Evolutionary conservation across 2,329 filamentous ascomycete species (phyloP).

Genomic region (Penicillium sp.): DNA sequence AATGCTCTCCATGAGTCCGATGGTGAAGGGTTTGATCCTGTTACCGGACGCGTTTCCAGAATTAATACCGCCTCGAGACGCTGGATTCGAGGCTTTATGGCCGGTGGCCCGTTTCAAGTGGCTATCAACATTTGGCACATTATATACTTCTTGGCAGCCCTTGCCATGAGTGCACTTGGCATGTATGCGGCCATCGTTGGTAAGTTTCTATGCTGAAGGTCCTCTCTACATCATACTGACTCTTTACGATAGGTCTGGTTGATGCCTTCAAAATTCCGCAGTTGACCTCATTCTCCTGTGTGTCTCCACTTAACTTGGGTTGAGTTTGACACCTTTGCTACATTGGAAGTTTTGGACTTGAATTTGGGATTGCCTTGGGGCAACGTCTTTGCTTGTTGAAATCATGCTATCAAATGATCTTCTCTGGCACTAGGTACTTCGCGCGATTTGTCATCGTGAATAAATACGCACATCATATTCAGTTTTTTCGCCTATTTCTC

Average conservation of each 20-base stretch:
- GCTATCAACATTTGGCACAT: conserved; percentile 37
- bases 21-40: conserved; percentile 35
- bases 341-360: background rate
- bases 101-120: conserved; percentile 30
- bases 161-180: conserved; percentile 35
- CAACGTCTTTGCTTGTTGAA: background rate
- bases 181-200: conserved; percentile 36
- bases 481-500: too few species aligned
- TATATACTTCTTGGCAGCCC: conserved; percentile 33
- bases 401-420: background rate
- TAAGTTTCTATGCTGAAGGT: conserved; percentile 10
- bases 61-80: conserved; percentile 20
- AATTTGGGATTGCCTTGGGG: background rate
- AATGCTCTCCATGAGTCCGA: conserved; percentile 32
- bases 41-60: conserved; percentile 28
- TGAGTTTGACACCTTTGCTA: background rate
- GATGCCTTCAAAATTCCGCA: conserved; percentile 37
- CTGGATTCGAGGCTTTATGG: conserved; percentile 32
- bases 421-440: background rate
- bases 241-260: conserved; percentile 28
- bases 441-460: background rate
- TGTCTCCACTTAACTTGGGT: conserved; percentile 36
- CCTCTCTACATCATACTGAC: background rate
- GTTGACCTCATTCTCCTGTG: conserved; percentile 40
- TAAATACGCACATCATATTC: too few species aligned